Conservation (phyloP, 371 early-diverging fungal genomes). For the Mortierella sp. region DNA sequence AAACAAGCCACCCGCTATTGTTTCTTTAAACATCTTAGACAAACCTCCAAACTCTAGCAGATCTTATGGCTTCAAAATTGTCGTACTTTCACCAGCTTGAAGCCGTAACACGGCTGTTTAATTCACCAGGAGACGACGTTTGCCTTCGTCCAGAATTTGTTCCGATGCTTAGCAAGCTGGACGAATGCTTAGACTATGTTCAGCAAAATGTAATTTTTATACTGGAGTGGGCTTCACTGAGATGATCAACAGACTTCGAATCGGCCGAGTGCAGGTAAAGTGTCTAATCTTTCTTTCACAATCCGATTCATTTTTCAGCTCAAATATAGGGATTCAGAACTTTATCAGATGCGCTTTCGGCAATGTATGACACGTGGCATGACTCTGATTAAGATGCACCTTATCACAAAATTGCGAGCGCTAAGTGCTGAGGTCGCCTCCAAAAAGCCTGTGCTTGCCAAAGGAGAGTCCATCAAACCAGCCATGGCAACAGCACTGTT, state of each 20-base stretch:
- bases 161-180: constrained; percentile 80
- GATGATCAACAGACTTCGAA: background rate
- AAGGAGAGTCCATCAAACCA: constrained; percentile 56
- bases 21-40: constrained; percentile 51
- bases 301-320: constrained; percentile 54
- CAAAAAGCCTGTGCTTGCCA: constrained; percentile 57
- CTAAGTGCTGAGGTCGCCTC: constrained; percentile 73
- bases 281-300: background rate
- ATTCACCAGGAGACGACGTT: constrained; percentile 85
- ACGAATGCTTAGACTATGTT: constrained; percentile 86
- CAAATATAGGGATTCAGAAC: constrained; percentile 85
- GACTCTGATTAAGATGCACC: constrained; percentile 90
- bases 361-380: constrained; percentile 93
- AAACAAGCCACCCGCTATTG: background rate
- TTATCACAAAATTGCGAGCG: constrained; percentile 74
- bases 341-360: constrained; percentile 90
- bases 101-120: constrained; percentile 80
- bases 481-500: constrained; percentile 63
- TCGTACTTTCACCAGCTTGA: constrained; percentile 87
- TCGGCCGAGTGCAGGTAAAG: background rate
- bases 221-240: background rate
- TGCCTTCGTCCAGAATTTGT: constrained; percentile 83
- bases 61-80: constrained; percentile 73
- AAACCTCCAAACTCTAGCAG: constrained; percentile 73
- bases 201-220: constrained; percentile 70